Base-by-base conservation (phyloP, 768 basidiomycete species). In the Pilatotrama ljubarskyi region DNA sequence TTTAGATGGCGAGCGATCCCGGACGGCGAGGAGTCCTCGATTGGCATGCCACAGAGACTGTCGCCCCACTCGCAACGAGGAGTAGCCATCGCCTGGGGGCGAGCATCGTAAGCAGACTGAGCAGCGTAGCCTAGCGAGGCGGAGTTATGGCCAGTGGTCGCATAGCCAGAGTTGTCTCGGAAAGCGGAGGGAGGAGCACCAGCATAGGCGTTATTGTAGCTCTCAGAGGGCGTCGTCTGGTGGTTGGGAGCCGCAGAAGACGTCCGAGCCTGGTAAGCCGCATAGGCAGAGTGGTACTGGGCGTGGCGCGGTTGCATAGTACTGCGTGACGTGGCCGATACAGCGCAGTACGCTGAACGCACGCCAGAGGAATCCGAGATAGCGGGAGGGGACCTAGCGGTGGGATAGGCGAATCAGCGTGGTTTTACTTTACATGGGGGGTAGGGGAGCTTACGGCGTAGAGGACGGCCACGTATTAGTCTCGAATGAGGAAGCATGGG, bases 1-100 rank as follows among this genome's bases (percentile, higher is more conserved):
- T 52, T 59, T 25, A 66, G 46, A 44, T 66, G 65, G 2, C 65
- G 65, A 24, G 59, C 53, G 46, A 66, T 63, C 15, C 65, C 65
- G 4, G 65, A 18, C 18, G 65, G 65, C 0, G 47, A 22, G 1
- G 56, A 7, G 54, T 66, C 65, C 20, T 66, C 65, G 20, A 66
- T 35, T 17, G 48, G 18, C 11, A 44, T 8, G 22, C 36, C 37
- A 42, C 64, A 65, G 18, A n/a, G n/a, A n/a, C n/a, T n/a, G n/a
- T 37, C 13, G 24, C 24, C 61, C 61, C 61, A 63, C 20, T 63
- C 56, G 52, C 61, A 63, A 6, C 40, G 56, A 13, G 51, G 38
- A 1, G 41, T 10, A 18, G 32, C 26, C 22, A 47, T 5, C 10
- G 52, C 17, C 24, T 24, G 50, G 40, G 50, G 14, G 17, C 35